Evolutionary conservation across 2,329 filamentous ascomycete species (phyloP).

Genomic region (Aureobasidium pullulans): DNA sequence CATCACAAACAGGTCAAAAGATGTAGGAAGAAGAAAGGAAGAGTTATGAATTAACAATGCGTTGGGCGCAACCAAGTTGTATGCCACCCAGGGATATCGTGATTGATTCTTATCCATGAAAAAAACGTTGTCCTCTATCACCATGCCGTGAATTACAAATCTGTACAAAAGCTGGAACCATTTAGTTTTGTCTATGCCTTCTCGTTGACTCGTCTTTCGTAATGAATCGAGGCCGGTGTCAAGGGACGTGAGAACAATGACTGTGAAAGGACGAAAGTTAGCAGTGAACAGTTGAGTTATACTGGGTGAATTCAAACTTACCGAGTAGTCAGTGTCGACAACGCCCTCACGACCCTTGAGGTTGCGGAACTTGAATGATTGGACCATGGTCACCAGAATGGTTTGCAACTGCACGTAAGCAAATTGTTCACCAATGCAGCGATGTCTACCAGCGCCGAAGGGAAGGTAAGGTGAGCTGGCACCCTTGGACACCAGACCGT

Average conservation of each 20-base stretch:
- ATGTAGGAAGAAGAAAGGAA: not conserved
- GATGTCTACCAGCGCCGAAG: slow-evolving; percentile 85
- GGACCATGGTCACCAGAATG: slow-evolving; percentile 69
- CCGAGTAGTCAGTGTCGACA: slow-evolving; percentile 60
- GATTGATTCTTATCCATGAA: not conserved
- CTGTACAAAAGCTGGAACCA: not conserved
- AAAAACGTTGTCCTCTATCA: slow-evolving; percentile 1
- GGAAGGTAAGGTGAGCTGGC: slow-evolving; percentile 84
- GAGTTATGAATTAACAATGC: not conserved
- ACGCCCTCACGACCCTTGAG: slow-evolving; percentile 62
- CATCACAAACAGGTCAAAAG: not conserved
- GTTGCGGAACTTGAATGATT: slow-evolving; percentile 73
- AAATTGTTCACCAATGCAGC: slow-evolving; percentile 96
- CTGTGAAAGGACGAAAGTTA: not conserved
- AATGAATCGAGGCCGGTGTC: slow-evolving; percentile 53
- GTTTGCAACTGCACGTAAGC: slow-evolving; percentile 87
- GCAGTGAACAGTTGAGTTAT: not conserved
- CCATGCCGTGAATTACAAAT: slow-evolving; percentile 6
- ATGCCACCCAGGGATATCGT: not conserved
- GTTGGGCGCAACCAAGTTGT: not conserved
- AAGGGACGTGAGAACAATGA: slow-evolving; percentile 41
- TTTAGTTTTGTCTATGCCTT: slow-evolving; percentile 10
- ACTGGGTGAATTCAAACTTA: not conserved
- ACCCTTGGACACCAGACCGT: slow-evolving; percentile 87
- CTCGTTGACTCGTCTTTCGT: slow-evolving; percentile 53